phyloP scores from a whole-genome alignment of 2,329 filamentous ascomycete genomes.

The Arthrobotrys musiformis region DNA sequence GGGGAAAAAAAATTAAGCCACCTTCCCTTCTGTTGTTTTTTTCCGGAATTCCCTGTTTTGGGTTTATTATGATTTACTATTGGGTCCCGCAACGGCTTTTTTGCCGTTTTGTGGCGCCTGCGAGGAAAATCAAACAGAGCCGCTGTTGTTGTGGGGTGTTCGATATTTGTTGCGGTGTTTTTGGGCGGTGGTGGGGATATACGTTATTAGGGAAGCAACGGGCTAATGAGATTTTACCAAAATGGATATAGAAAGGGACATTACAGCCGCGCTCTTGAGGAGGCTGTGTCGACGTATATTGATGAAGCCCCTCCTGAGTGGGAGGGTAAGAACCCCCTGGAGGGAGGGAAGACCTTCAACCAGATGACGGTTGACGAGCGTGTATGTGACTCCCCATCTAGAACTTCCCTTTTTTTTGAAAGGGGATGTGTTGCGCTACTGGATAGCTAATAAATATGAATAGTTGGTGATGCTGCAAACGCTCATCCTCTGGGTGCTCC shows the following conservation, averaged over 20 bases:
- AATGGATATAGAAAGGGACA: slow-evolving; percentile 77
- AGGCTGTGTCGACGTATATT: slow-evolving; percentile 85
- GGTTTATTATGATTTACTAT: background rate
- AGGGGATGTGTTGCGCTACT: slow-evolving; percentile 29
- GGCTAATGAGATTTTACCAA: slow-evolving; percentile 10
- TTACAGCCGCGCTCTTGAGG: slow-evolving; percentile 91
- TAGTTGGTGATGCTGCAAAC: slow-evolving; percentile 85
- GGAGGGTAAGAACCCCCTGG: slow-evolving; percentile 83
- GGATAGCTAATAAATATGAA: background rate
- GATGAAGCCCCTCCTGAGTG: slow-evolving; percentile 88
- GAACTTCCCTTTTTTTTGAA: slow-evolving; percentile 58
- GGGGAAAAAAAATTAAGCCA: background rate
- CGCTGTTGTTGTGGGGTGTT: background rate
- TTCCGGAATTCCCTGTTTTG: slow-evolving; percentile 26
- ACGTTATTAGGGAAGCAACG: background rate
- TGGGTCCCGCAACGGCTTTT: background rate
- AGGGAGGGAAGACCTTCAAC: slow-evolving; percentile 81
- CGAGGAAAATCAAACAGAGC: background rate
- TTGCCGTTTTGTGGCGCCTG: slow-evolving; percentile 5
- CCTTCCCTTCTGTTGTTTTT: slow-evolving; percentile 35
- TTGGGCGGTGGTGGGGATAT: background rate
- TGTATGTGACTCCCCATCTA: slow-evolving; percentile 66
- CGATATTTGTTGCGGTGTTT: background rate
- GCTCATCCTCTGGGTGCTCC: slow-evolving; percentile 86
- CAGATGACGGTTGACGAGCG: slow-evolving; percentile 83